A percentile compares a stretch with the other conserved stretches of the same genome.
Evolutionary conservation across 2,329 filamentous ascomycete species (phyloP).

Genomic region (Golovinomyces cichoracearum): DNA sequence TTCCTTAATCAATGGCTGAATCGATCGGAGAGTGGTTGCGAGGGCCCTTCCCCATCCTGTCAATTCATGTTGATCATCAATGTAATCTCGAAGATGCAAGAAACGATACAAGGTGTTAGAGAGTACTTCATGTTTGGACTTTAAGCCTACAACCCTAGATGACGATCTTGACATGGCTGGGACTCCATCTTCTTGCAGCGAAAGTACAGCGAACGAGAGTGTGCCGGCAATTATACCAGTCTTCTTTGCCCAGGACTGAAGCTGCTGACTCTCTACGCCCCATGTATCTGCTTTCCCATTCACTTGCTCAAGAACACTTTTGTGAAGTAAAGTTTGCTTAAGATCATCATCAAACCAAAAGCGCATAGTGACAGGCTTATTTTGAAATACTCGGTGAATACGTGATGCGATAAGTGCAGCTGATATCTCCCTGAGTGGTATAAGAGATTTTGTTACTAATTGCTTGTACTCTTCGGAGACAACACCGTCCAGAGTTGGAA

Average conservation of each 20-base stretch:
- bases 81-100: slow-evolving; percentile 65
- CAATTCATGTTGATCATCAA: slow-evolving; percentile 51
- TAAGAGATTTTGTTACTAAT: slow-evolving; percentile 48
- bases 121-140: slow-evolving; percentile 41
- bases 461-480: slow-evolving; percentile 56
- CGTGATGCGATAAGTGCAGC: slow-evolving; percentile 54
- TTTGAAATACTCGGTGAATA: slow-evolving; percentile 60
- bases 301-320: slow-evolving; percentile 23
- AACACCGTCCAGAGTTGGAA: slow-evolving; percentile 66
- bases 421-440: slow-evolving; percentile 48
- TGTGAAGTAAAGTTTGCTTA: slow-evolving; percentile 41
- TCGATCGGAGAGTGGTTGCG: slow-evolving; percentile 36
- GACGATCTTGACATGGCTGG: slow-evolving; percentile 22
- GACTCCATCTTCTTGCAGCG: slow-evolving; percentile 44
- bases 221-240: slow-evolving; percentile 19
- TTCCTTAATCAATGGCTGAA: slow-evolving; percentile 26
- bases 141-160: slow-evolving; percentile 16
- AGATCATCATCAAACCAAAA: slow-evolving; percentile 62
- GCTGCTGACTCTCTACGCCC: slow-evolving; percentile 39
- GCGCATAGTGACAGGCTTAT: slow-evolving; percentile 49
- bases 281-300: slow-evolving; percentile 30
- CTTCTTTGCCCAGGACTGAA: slow-evolving; percentile 20
- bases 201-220: slow-evolving; percentile 34
- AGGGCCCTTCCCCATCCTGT: slow-evolving; percentile 67
- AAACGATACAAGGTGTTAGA: slow-evolving; percentile 68